Base-by-base conservation (phyloP, 805 yeast species). In the Candida pini region DNA sequence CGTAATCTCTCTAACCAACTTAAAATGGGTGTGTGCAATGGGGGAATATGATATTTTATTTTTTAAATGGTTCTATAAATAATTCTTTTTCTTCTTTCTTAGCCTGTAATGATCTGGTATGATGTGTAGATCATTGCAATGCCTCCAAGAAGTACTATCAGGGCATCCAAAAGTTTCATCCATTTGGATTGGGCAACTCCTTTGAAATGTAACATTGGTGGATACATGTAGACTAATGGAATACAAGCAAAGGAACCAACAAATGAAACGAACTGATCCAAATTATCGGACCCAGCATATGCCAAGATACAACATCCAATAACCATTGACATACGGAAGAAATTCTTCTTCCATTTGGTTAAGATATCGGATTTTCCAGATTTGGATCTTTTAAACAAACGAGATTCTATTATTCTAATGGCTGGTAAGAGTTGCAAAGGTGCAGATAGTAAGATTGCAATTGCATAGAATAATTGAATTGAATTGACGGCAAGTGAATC, bases 191-290 rank as follows among this genome's bases (percentile, higher is more conserved):
- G 49, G 9, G 66, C 64, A 41, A 77, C 73, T 36, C 76, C 63
- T 49, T 64, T 70, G 35, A 76, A 64, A 49, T 84, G 92, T 34
- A 84, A 61, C 68, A 84, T 66, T 13, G 94, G 92, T 7, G 94
- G 92, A 49, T 83, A 82, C 76, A 84, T 78, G 61, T 84, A 84
- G 5, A 84, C 92, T 62, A 84, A 68, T 2, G 94, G 94, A 36
- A 84, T 81, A 50, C 94, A 84, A 1, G 90, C 89, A 61, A 84
- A 80, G 34, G 88, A 81, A 4, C 94, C 94, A 34, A 84, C 82
- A 51, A 84, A 77, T 3, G 89, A 78, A 9, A 84, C 90, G 59
- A 84, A 81, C 43, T 64, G 68, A 53, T 84, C 92, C 41, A 84
- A 60, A 47, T 81, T 74, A 38, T 71, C 65, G 1, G 88, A 81